These are phyloP conservation scores for Exophiala sp. DNA, from an alignment of 2,329 filamentous ascomycete species.

Conservation along the genomic window DNA sequence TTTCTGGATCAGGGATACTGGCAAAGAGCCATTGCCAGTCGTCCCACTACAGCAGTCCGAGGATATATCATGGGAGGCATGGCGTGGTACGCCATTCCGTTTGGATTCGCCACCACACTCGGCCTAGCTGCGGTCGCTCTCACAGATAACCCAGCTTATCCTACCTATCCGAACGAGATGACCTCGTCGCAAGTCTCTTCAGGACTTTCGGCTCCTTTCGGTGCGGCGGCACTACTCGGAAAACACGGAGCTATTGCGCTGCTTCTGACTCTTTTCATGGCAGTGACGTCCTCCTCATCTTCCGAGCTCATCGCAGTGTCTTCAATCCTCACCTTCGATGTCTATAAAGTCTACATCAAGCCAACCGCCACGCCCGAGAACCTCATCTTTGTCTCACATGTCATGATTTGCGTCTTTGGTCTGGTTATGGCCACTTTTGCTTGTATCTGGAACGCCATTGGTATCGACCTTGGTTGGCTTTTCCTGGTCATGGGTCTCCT, in stretches of 20 bases:
- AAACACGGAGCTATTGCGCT: constrained; percentile 74
- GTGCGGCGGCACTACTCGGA: constrained; percentile 75
- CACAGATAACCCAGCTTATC: constrained; percentile 39
- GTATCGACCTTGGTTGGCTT: constrained; percentile 72
- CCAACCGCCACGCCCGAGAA: constrained; percentile 68
- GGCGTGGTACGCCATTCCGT: constrained; percentile 49
- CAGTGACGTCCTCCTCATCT: constrained; percentile 77
- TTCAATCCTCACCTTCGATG: constrained; percentile 80
- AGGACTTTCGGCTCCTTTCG: constrained; percentile 36
- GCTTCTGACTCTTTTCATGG: constrained; percentile 80
- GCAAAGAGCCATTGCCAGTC: constrained; percentile 57
- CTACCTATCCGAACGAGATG: constrained; percentile 33
- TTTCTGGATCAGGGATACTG: constrained; percentile 73
- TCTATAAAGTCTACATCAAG: constrained; percentile 83
- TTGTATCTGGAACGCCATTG: constrained; percentile 67
- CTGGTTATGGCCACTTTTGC: constrained; percentile 74
- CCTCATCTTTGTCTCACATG: constrained; percentile 75
- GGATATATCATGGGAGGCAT: constrained; percentile 41
- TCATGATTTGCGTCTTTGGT: constrained; percentile 68
- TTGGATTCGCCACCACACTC: constrained; percentile 44
- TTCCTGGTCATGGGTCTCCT: constrained; percentile 89
- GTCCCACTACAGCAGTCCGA: constrained; percentile 35
- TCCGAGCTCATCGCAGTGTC: constrained; percentile 82
- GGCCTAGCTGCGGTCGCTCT: constrained; percentile 46
- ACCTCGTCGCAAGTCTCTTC: constrained; percentile 21